A percentile compares a stretch with the other conserved stretches of the same genome.
phyloP scores from a whole-genome alignment of 1,284 basidiomycete species.

The Ustanciosporium gigantosporum region DNA sequence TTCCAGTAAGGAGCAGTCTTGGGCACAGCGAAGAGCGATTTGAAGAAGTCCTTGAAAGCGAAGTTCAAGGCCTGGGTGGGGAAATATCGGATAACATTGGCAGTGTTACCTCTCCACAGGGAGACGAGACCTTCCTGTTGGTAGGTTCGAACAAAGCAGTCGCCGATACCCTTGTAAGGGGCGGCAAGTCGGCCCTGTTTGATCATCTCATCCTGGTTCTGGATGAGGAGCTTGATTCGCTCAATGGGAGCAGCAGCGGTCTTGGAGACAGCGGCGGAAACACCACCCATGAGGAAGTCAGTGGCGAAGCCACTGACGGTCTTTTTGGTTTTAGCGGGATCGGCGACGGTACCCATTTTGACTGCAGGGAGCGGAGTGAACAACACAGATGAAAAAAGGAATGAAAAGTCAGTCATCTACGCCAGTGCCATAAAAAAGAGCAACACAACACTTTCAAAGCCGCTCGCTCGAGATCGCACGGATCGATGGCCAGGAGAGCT shows the following conservation, averaged over 20 bases:
- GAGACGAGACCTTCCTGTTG: constrained; percentile 60
- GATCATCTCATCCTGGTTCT: constrained; percentile 62
- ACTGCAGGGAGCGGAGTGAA: constrained; percentile 5
- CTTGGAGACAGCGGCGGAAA: constrained; percentile 62
- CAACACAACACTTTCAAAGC: no score
- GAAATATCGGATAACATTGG: constrained; percentile 62
- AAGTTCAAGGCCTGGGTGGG: constrained; percentile 61
- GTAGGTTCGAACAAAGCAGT: constrained; percentile 61
- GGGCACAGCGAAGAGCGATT: constrained; percentile 58
- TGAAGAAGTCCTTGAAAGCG: constrained; percentile 62
- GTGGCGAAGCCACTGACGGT: constrained; percentile 53
- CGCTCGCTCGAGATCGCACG: no score
- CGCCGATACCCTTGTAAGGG: constrained; percentile 61
- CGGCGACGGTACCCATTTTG: constrained; percentile 54
- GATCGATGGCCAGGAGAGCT: no score
- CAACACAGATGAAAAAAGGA: constrained; percentile 2
- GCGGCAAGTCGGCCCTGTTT: constrained; percentile 61
- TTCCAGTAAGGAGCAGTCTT: constrained; percentile 60
- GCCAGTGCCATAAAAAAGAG: no score
- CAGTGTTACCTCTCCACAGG: constrained; percentile 61
- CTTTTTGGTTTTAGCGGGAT: constrained; percentile 53
- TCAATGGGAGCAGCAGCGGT: constrained; percentile 61
- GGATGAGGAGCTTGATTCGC: constrained; percentile 62
- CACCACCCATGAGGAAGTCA: constrained; percentile 61
- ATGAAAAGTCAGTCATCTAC: not conserved